A percentile compares a stretch with the other conserved stretches of the same genome.
Conservation (phyloP, 768 basidiomycete species). For the Lactarius vividus region DNA sequence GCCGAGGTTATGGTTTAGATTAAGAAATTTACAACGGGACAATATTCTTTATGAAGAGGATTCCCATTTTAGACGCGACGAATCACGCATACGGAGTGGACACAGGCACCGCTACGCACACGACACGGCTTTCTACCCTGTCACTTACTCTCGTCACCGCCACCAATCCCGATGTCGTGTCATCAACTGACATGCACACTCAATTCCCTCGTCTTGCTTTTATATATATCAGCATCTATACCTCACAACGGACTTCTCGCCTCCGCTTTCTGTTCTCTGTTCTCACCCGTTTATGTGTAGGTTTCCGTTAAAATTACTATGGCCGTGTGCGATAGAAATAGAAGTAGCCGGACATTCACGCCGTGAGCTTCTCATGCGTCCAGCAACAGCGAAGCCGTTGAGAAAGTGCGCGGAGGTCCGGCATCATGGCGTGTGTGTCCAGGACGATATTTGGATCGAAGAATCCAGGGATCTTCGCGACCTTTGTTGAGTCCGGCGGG, state of each 20-base stretch:
- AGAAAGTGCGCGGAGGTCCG: neutral
- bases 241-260: neutral
- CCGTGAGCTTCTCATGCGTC: neutral
- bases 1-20: neutral
- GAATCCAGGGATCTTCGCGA: neutral
- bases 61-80: neutral
- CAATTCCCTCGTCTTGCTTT: neutral
- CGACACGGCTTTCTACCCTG: neutral
- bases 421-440: neutral
- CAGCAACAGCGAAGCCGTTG: neutral
- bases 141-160: neutral
- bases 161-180: neutral
- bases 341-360: neutral
- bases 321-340: neutral
- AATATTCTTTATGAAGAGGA: neutral
- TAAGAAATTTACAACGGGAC: neutral
- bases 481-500: neutral
- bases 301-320: neutral
- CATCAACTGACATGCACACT: neutral
- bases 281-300: neutral
- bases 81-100: neutral
- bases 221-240: neutral
- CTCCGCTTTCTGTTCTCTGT: neutral
- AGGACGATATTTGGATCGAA: neutral
- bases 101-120: neutral